Evolutionary conservation across 2,329 filamentous ascomycete genomes (phyloP).

Genomic region (Elsinoe fawcettii): DNA sequence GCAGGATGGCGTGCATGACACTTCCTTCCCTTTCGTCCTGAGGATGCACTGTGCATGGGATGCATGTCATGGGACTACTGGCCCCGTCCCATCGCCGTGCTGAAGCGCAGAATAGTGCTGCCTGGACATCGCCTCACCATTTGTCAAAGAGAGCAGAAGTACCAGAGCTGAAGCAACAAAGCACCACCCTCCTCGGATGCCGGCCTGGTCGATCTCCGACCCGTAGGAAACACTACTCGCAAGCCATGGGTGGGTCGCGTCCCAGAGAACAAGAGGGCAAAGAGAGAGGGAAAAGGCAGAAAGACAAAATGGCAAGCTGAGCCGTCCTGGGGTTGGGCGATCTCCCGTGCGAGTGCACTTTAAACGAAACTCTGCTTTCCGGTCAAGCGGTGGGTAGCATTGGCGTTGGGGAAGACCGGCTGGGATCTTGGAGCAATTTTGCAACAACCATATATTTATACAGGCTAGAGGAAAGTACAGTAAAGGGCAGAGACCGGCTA

Average conservation of each 20-base stretch:
- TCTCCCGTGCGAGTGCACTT: not conserved
- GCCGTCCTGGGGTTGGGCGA: not conserved
- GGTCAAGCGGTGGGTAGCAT: too few species aligned
- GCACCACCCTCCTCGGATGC: not conserved
- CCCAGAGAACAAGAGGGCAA: not conserved
- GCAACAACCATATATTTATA: too few species aligned
- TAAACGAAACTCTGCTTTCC: too few species aligned
- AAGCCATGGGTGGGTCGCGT: not conserved
- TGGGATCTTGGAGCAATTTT: too few species aligned
- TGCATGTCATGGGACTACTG: not conserved
- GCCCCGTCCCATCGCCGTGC: too few species aligned
- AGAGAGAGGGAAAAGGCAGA: not conserved
- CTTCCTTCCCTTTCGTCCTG: not conserved
- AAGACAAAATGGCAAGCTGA: not conserved
- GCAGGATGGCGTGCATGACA: slow-evolving; percentile 1
- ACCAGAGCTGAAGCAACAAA: too few species aligned
- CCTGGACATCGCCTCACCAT: too few species aligned
- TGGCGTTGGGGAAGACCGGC: too few species aligned
- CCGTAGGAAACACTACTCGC: not conserved
- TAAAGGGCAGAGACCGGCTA: too few species aligned
- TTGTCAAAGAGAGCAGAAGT: too few species aligned
- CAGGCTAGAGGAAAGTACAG: too few species aligned
- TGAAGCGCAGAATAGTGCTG: not conserved
- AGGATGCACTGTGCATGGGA: not conserved
- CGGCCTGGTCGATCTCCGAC: not conserved